Base-by-base conservation (phyloP, 176 grass and related monocot species). In the Rhipidocladum racemiflorum region DNA sequence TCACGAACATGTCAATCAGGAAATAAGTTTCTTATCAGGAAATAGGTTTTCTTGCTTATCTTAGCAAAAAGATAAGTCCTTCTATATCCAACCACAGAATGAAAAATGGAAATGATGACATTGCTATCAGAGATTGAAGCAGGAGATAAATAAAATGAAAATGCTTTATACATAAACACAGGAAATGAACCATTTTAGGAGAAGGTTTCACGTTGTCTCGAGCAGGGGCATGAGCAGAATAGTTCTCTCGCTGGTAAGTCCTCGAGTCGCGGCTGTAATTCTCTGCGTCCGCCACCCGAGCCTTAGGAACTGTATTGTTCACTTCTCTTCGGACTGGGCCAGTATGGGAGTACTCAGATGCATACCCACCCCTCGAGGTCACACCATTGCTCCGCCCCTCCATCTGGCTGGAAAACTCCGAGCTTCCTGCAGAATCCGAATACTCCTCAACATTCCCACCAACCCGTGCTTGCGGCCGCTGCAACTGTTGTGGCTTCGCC, bases 341-440 rank as follows among this genome's bases (percentile, higher is more conserved):
- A 43, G 76, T 89, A 29, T 79, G 48, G 29, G 92, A 89, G 59
- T 83, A 92, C 65, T 90, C 89, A 46, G 83, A 77, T 39, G 59
- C 70, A 29, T 89, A 91, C 40, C 81, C 87, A 62, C 90, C 85
- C 82, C 86, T 91, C 6, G 83, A 86, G 7, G 89, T 56, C 59
- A 85, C 78, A 32, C 48, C 86, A 25, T 75, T 86, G 61, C 61
- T 79, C 59, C 57, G 68, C 15, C 85, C 54, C 13, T 45, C 70
- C 3, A 80, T 78, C 76, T 84, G 97, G 65, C 76, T 91, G 4
- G 82, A 94, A 75, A 98, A 92, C 70, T 94, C 97, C 3, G 93
- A 96, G 79, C 93, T 99, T 50, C 48, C 91, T 9, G 80, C 89
- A 2, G 93, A 96, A 62, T 93, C 93, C 0, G 93, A 96, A 7